phyloP scores from a whole-genome alignment of 495 filamentous ascomycete genomes.

The Niebla homalea region DNA sequence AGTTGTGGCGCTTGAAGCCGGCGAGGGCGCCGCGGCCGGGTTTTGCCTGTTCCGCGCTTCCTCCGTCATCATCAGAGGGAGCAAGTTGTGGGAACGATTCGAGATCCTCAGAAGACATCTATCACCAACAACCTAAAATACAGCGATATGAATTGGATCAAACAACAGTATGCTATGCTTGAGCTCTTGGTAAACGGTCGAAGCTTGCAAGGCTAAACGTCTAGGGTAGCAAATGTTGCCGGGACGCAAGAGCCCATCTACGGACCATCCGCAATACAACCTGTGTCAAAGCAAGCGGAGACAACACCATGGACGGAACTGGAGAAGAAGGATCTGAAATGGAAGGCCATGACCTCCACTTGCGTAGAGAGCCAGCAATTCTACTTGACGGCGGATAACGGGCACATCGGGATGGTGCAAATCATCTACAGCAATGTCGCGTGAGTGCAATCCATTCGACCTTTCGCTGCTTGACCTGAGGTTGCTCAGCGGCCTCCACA shows the following conservation, averaged over 20 bases:
- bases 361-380: constrained; percentile 94
- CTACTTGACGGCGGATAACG: constrained; percentile 72
- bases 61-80: too few relatives aligned
- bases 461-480: too few relatives aligned
- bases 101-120: too few relatives aligned
- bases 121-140: not conserved
- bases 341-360: constrained; percentile 68
- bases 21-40: too few relatives aligned
- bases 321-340: constrained; percentile 65
- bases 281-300: constrained; percentile 68
- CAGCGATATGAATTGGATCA: constrained; percentile 52
- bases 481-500: constrained; percentile 61
- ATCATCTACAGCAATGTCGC: constrained; percentile 96
- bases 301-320: constrained; percentile 69
- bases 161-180: constrained; percentile 45
- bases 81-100: too few relatives aligned
- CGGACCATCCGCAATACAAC: constrained; percentile 74
- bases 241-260: constrained; percentile 96
- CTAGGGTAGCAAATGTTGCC: constrained; percentile 76
- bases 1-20: too few relatives aligned
- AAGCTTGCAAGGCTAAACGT: not conserved
- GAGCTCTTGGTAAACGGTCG: not conserved
- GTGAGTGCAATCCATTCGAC: constrained; percentile 39
- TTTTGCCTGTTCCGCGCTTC: too few relatives aligned
- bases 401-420: constrained; percentile 66